These are phyloP conservation scores for Aspergillus awamori DNA, from an alignment of 2,329 filamentous ascomycete genomes.

Conservation along the genomic window DNA sequence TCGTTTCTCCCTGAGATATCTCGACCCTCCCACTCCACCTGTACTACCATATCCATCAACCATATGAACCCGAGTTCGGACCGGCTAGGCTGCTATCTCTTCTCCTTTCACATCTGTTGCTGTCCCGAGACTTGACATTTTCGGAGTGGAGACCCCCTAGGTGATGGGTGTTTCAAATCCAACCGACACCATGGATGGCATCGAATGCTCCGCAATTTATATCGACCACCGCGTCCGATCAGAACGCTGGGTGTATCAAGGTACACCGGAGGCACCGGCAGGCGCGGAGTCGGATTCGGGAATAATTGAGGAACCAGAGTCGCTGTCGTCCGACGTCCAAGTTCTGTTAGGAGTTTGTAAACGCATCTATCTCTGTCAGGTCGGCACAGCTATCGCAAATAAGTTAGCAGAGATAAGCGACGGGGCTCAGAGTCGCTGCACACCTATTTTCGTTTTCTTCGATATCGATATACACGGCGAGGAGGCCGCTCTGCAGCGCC, in stretches of 20 bases:
- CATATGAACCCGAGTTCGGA: slow-evolving; percentile 32
- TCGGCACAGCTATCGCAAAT: slow-evolving; percentile 55
- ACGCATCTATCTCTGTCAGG: slow-evolving; percentile 59
- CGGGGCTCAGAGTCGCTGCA: slow-evolving; percentile 48
- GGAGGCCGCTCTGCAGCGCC: slow-evolving; percentile 39
- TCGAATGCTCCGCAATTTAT: slow-evolving; percentile 50
- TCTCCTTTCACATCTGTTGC: slow-evolving; percentile 10
- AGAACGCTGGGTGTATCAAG: slow-evolving; percentile 48
- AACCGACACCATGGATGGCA: slow-evolving; percentile 43
- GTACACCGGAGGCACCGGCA: slow-evolving; percentile 30
- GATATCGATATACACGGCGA: slow-evolving; percentile 51
- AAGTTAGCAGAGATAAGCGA: slow-evolving; percentile 57
- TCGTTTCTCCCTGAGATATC: slow-evolving; percentile 16
- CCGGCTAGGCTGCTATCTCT: slow-evolving; percentile 15
- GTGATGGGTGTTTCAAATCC: slow-evolving; percentile 23
- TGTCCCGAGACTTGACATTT: slow-evolving; percentile 15
- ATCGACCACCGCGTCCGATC: slow-evolving; percentile 50
- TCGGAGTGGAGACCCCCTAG: slow-evolving; percentile 18
- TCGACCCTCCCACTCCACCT: slow-evolving; percentile 7
- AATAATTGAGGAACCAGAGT: slow-evolving; percentile 45
- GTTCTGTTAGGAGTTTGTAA: slow-evolving; percentile 55
- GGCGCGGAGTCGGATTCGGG: slow-evolving; percentile 25
- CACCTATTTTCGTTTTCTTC: slow-evolving; percentile 60
- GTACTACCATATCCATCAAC: slow-evolving; percentile 15
- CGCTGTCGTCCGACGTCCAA: slow-evolving; percentile 53